A percentile compares a stretch with the other conserved stretches of the same genome.
phyloP scores from a whole-genome alignment of 2,329 filamentous ascomycete species.

The Aspergillus caelatus region DNA sequence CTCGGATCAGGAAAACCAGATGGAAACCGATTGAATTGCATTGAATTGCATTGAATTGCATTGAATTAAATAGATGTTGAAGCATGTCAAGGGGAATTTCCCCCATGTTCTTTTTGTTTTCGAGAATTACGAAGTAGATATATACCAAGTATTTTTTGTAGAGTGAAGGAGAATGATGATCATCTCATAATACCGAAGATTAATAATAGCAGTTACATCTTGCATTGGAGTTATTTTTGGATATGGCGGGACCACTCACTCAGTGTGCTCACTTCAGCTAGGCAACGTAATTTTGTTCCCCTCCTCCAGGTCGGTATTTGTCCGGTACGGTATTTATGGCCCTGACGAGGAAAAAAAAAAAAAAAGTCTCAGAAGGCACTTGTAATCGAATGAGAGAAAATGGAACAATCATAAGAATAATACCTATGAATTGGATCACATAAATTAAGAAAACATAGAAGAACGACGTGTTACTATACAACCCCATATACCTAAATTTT shows the following conservation, averaged over 20 bases:
- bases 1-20: slow-evolving; percentile 37
- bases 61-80: slow-evolving; percentile 1
- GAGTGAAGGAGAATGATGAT: neutral
- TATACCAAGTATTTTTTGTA: neutral
- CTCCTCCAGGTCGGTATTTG: neutral
- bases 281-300: neutral
- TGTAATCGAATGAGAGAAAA: too few relatives aligned
- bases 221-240: slow-evolving; percentile 6
- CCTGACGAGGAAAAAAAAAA: too few relatives aligned
- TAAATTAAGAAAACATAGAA: neutral
- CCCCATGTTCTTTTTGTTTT: slow-evolving; percentile 14
- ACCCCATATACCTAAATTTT: neutral
- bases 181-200: neutral
- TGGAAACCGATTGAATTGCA: slow-evolving; percentile 46
- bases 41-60: slow-evolving; percentile 28
- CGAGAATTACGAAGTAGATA: neutral
- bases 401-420: too few relatives aligned
- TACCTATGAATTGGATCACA: too few relatives aligned
- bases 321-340: neutral
- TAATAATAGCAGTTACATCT: neutral
- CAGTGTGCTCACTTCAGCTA: neutral
- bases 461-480: neutral
- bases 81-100: neutral
- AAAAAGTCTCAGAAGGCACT: too few relatives aligned
- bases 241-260: neutral